A percentile compares a stretch with the other conserved stretches of the same genome.
These are phyloP conservation scores for Penicillium sp. DNA, from an alignment of 2,329 filamentous ascomycete species.

Conservation along the genomic window DNA sequence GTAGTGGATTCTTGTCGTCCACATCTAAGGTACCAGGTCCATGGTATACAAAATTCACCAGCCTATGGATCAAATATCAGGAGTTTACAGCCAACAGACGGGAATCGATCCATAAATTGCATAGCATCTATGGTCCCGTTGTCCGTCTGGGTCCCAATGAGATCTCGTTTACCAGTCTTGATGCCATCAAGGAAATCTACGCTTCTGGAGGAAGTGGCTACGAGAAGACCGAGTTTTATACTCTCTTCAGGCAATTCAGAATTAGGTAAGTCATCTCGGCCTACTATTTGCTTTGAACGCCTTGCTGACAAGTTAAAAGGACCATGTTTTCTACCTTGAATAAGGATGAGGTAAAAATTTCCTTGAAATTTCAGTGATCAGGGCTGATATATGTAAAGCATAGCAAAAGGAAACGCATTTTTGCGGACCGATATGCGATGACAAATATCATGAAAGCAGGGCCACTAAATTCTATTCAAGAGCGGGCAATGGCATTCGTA, in stretches of 20 bases:
- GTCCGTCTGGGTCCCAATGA: constrained; percentile 34
- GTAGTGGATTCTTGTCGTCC: constrained; percentile 15
- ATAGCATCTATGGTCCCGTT: constrained; percentile 27
- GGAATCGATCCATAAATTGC: constrained; percentile 30
- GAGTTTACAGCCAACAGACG: constrained; percentile 31
- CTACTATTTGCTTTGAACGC: too few species aligned
- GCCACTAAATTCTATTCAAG: constrained; percentile 58
- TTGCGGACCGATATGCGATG: constrained; percentile 69
- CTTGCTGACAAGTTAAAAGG: constrained; percentile 11
- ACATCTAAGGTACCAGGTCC: constrained; percentile 29
- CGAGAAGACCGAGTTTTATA: constrained; percentile 39
- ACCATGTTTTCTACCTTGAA: constrained; percentile 42
- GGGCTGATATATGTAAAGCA: constrained; percentile 49
- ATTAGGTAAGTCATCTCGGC: constrained; percentile 18
- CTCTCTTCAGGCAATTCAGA: constrained; percentile 35
- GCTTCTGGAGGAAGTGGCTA: constrained; percentile 37
- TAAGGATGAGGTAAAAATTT: constrained; percentile 18
- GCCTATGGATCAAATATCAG: constrained; percentile 31
- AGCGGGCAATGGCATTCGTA: constrained; percentile 58
- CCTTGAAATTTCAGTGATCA: not conserved
- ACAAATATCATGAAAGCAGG: constrained; percentile 61
- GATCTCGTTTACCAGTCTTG: constrained; percentile 29
- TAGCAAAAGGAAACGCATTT: constrained; percentile 60
- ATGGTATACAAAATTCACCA: constrained; percentile 30
- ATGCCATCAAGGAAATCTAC: constrained; percentile 35